phyloP scores from a whole-genome alignment of 2,329 filamentous ascomycete species.

The Xylariaceae sp. region DNA sequence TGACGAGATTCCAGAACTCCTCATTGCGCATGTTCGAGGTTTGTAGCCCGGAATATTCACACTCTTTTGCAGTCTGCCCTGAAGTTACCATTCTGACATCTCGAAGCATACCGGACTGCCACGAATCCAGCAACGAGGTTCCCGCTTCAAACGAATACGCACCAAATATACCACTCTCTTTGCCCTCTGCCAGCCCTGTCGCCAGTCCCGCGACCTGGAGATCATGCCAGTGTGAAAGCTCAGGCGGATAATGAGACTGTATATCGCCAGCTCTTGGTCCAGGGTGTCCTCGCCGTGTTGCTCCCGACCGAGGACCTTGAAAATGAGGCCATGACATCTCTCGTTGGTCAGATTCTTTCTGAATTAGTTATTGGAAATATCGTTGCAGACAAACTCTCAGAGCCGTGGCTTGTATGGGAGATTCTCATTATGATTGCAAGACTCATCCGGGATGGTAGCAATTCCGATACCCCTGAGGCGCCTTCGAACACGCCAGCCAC shows the following conservation, averaged over 20 bases:
- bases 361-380: slow-evolving; percentile 84
- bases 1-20: slow-evolving; percentile 78
- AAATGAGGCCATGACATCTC: slow-evolving; percentile 74
- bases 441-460: slow-evolving; percentile 31
- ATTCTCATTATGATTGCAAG: slow-evolving; percentile 66
- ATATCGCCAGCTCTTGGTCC: slow-evolving; percentile 84
- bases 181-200: slow-evolving; percentile 75
- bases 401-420: slow-evolving; percentile 88
- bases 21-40: slow-evolving; percentile 80
- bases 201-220: slow-evolving; percentile 60
- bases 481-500: slow-evolving; percentile 6
- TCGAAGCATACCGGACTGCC: slow-evolving; percentile 66
- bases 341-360: slow-evolving; percentile 82
- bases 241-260: slow-evolving; percentile 73
- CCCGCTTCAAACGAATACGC: slow-evolving; percentile 57
- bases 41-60: slow-evolving; percentile 22
- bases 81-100: slow-evolving; percentile 9
- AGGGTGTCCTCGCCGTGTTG: slow-evolving; percentile 73
- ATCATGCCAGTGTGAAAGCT: slow-evolving; percentile 46
- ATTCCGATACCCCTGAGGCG: slow-evolving; percentile 14
- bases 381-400: slow-evolving; percentile 71
- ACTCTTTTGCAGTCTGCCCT: not conserved
- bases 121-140: slow-evolving; percentile 52
- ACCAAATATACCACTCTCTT: slow-evolving; percentile 75
- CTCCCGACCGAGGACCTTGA: slow-evolving; percentile 89